Percentiles rank a stretch among this genome's conserved stretches.
Evolutionary conservation across 1,139 yeast species (phyloP).

Genomic region (Taphrina pruni): DNA sequence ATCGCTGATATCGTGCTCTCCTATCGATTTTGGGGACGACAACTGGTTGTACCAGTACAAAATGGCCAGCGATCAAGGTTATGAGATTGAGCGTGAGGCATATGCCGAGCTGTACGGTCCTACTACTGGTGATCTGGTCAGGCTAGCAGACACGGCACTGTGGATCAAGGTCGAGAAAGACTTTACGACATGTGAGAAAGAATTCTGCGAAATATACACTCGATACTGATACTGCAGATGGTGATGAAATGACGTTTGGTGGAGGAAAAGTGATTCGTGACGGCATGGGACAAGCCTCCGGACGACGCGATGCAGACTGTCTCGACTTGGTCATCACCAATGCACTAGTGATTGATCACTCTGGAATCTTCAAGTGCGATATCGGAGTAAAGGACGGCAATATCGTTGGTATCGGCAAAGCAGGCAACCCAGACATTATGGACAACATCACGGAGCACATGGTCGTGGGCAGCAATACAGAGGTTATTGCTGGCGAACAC

Average conservation of each 20-base stretch:
- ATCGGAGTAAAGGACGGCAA: conserved; percentile 43
- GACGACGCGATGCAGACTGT: conserved; percentile 36
- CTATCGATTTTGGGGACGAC: no score
- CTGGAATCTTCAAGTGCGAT: conserved; percentile 44
- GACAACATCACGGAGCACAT: conserved; percentile 39
- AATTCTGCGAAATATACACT: background rate
- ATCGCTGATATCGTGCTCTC: no score
- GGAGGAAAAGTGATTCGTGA: conserved; percentile 44
- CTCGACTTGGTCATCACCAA: conserved; percentile 42
- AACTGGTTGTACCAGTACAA: background rate
- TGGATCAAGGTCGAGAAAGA: conserved; percentile 42
- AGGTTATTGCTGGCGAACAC: conserved; percentile 43
- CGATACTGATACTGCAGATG: conserved; percentile 16
- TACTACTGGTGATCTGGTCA: conserved; percentile 41
- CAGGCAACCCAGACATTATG: conserved; percentile 44
- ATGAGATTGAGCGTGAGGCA: conserved; percentile 38
- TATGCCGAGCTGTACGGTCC: conserved; percentile 43
- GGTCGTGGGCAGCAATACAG: conserved; percentile 42
- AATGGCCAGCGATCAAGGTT: background rate
- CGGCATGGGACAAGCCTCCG: conserved; percentile 44
- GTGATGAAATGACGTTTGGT: conserved; percentile 43
- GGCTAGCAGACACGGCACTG: conserved; percentile 43
- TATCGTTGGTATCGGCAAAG: conserved; percentile 42
- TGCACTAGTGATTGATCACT: conserved; percentile 41
- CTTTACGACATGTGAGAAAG: conserved; percentile 27